A percentile compares a stretch with the other conserved stretches of the same genome.
phyloP scores from a whole-genome alignment of 1,284 basidiomycete species.

The Cryptococcus deneoformans region DNA sequence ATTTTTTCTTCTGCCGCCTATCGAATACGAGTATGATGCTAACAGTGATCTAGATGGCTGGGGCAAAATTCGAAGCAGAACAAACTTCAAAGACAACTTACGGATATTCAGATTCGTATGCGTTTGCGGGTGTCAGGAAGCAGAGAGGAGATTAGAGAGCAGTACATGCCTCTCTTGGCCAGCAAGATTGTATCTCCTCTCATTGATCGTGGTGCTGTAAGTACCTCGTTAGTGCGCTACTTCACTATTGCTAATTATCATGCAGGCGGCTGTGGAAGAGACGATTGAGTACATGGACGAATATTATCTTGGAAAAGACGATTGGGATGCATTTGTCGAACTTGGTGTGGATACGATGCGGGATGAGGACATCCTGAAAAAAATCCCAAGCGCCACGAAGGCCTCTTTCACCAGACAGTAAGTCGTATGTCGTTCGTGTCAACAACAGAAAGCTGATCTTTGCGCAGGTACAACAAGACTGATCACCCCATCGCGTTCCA shows the following conservation, averaged over 20 bases:
- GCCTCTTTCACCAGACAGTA: slow-evolving; percentile 80
- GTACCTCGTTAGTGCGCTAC: slow-evolving; percentile 11
- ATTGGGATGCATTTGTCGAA: slow-evolving; percentile 94
- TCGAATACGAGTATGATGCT: not conserved
- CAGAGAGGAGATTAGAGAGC: slow-evolving; percentile 82
- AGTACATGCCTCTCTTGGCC: slow-evolving; percentile 83
- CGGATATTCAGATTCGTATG: slow-evolving; percentile 94
- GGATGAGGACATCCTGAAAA: slow-evolving; percentile 73
- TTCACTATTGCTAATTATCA: not conserved
- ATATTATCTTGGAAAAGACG: slow-evolving; percentile 89
- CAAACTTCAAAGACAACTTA: slow-evolving; percentile 75
- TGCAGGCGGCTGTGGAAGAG: slow-evolving; percentile 69
- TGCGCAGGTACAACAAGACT: slow-evolving; percentile 69
- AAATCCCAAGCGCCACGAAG: slow-evolving; percentile 79
- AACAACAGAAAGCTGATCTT: not conserved
- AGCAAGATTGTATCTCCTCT: slow-evolving; percentile 76
- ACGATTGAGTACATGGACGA: slow-evolving; percentile 90
- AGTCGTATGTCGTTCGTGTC: slow-evolving; percentile 32
- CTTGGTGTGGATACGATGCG: slow-evolving; percentile 79
- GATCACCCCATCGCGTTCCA: slow-evolving; percentile 92
- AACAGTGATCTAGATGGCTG: slow-evolving; percentile 68
- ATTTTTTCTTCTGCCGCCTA: not conserved
- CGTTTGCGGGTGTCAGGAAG: slow-evolving; percentile 87
- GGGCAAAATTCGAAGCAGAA: slow-evolving; percentile 93
- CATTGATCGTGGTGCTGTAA: slow-evolving; percentile 53